These are phyloP conservation scores for Hypericum androsaemum DNA, from an alignment of 345 rosid genomes.

Conservation along the genomic window DNA sequence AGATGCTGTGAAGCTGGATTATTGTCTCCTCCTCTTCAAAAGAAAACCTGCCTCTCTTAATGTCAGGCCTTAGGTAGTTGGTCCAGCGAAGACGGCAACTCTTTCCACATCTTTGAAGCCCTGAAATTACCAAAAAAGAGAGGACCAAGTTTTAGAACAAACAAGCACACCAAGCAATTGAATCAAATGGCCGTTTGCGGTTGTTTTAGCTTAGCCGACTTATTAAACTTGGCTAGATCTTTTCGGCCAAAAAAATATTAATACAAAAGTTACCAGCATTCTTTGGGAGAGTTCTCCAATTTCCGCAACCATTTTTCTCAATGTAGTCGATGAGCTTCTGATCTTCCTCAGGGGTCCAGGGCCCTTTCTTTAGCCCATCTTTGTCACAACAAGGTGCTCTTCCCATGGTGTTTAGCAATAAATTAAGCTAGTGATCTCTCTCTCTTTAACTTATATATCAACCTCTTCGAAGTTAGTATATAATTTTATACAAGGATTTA, in stretches of 20 bases:
- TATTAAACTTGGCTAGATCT: no score
- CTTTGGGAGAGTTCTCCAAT: conserved; percentile 24
- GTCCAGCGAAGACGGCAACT: conserved; percentile 6
- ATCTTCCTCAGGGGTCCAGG: conserved; percentile 26
- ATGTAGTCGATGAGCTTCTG: conserved; percentile 22
- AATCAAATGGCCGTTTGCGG: no score
- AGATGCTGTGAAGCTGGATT: not conserved
- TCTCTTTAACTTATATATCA: no score
- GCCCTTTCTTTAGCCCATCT: conserved; percentile 24
- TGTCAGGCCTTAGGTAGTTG: conserved; percentile 2
- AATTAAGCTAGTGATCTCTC: no score
- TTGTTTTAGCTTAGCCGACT: no score
- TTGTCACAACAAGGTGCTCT: conserved; percentile 20
- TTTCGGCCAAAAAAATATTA: no score
- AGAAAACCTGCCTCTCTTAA: conserved; percentile 7
- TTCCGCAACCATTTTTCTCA: conserved; percentile 21
- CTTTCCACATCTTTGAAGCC: conserved; percentile 4
- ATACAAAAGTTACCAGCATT: conserved; percentile 16
- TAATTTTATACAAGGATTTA: no score
- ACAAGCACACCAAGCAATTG: no score
- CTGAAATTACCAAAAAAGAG: not conserved
- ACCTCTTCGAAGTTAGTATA: no score
- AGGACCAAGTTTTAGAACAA: no score
- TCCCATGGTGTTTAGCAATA: conserved; percentile 8
- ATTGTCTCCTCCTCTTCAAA: conserved; percentile 1